Evolutionary conservation across 2,329 filamentous ascomycete genomes (phyloP), one percentile per base, ranked within the genome.

Genomic region (Akanthomyces dipterigenus): DNA sequence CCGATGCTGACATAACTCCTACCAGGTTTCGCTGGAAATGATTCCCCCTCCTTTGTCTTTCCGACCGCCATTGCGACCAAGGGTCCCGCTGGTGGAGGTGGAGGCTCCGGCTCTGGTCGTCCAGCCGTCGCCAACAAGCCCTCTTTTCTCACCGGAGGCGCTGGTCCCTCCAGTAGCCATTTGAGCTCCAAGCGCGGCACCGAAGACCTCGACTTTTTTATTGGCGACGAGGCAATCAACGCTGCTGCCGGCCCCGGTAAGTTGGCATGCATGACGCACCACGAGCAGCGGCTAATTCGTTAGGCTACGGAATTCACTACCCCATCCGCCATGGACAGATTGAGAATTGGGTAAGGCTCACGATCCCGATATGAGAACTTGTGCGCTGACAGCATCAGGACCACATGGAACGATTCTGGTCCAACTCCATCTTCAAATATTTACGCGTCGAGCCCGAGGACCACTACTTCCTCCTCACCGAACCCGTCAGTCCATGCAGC

Each of bases 341-440:
- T 76, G 95, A 99, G 80, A 98, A 99, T 74, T 99, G 95, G 95
- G 90, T 95, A 80, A 62, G 84, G 65, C 12, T 60, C 51, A n/a
- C 5, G 1, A 22, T 28, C 40, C 31, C 12, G 40, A 43, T 51
- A 60, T 20, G 18, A 20, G 36, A n/a, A 28, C 38, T 55, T 63
- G 3, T n/a, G 5, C 40, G 63, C 72, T 76, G 65, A 77, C 70
- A 64, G 49, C 64, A 60, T 63, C 67, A 95, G 90, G 95, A 99
- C 77, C 91, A 97, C 71, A 99, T 99, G 95, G 95, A 99, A 77
- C 88, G 95, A 65, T 99, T 98, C 80, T 99, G 95, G 95, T 98
- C 96, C 67, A 98, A 98, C 80, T 99, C 95, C 65, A 99, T 99
- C 78, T 99, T 99, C 86, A 99, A 99, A 76, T 99, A 99, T 73